phyloP scores from a whole-genome alignment of 495 filamentous ascomycete genomes.

The Neurospora sp. region DNA sequence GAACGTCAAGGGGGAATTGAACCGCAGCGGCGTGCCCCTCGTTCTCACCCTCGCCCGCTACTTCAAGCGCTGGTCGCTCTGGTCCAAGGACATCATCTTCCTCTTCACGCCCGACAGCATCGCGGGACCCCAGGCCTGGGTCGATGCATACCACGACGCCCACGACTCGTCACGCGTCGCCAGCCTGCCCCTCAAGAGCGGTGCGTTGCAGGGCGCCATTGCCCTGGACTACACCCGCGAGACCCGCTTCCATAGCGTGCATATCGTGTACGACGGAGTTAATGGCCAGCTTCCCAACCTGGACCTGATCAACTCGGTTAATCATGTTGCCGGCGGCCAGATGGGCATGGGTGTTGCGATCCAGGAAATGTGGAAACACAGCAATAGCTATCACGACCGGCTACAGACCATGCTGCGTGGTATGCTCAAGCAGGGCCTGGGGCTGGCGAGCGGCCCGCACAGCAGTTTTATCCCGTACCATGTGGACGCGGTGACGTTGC shows the following conservation, averaged over 20 bases:
- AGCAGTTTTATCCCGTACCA: slow-evolving; percentile 97
- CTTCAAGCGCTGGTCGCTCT: slow-evolving; percentile 94
- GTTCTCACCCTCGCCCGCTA: slow-evolving; percentile 81
- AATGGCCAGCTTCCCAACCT: slow-evolving; percentile 94
- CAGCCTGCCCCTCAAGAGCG: slow-evolving; percentile 81
- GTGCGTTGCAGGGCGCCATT: slow-evolving; percentile 83
- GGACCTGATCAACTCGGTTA: slow-evolving; percentile 91
- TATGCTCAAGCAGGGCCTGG: slow-evolving; percentile 85
- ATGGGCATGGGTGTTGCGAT: slow-evolving; percentile 77
- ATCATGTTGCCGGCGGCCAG: slow-evolving; percentile 76
- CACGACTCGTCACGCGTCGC: slow-evolving; percentile 56
- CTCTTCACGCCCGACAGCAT: slow-evolving; percentile 80
- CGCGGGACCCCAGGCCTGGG: slow-evolving; percentile 90
- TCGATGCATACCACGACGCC: slow-evolving; percentile 91
- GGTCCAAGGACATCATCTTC: slow-evolving; percentile 98
- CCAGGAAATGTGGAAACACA: slow-evolving; percentile 80
- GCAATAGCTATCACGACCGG: slow-evolving; percentile 71
- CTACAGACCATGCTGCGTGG: slow-evolving; percentile 84
- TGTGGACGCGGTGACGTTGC: slow-evolving; percentile 89
- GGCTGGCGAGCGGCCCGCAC: slow-evolving; percentile 83
- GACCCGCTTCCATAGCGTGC: slow-evolving; percentile 69
- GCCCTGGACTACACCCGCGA: slow-evolving; percentile 89
- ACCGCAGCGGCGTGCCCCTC: slow-evolving; percentile 77
- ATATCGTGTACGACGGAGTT: slow-evolving; percentile 90
- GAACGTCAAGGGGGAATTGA: slow-evolving; percentile 70